These are phyloP conservation scores for Phytopythium delawarense DNA, from an alignment of 352 stramenopile genomes.

Conservation along the genomic window DNA sequence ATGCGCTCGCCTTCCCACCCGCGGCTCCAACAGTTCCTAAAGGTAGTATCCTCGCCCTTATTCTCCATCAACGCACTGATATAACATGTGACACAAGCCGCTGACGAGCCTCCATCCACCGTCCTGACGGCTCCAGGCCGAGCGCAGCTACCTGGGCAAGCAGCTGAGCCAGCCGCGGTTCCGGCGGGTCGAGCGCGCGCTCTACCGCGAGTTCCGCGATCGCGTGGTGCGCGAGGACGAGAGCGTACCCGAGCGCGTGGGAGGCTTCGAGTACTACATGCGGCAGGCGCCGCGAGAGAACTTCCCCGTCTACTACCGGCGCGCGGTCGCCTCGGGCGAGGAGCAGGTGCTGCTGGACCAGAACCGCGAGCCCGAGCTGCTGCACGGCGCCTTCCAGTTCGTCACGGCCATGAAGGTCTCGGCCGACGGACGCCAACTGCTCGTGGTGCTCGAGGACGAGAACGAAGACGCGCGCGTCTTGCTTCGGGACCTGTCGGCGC, in stretches of 20 bases:
- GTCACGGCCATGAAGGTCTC: slow-evolving; percentile 77
- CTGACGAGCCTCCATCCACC: neutral
- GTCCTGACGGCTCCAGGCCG: slow-evolving; percentile 17
- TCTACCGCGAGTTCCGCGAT: slow-evolving; percentile 65
- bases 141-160: slow-evolving; percentile 47
- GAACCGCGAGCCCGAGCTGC: slow-evolving; percentile 55
- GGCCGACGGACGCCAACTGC: slow-evolving; percentile 46
- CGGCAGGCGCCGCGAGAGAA: slow-evolving; percentile 54
- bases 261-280: slow-evolving; percentile 74
- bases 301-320: slow-evolving; percentile 77
- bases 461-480: slow-evolving; percentile 55
- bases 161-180: slow-evolving; percentile 54
- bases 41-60: slow-evolving; percentile 24
- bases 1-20: slow-evolving; percentile 41
- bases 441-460: slow-evolving; percentile 71
- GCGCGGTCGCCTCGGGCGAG: slow-evolving; percentile 16
- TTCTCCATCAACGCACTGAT: neutral
- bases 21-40: slow-evolving; percentile 53
- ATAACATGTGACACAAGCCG: neutral
- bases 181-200: slow-evolving; percentile 47
- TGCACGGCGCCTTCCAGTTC: slow-evolving; percentile 56
- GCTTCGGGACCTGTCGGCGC: slow-evolving; percentile 31
- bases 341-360: slow-evolving; percentile 75
- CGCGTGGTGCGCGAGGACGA: slow-evolving; percentile 50
- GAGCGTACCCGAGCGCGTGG: slow-evolving; percentile 73